Base-by-base conservation (phyloP, 176 grass and related monocot genomes). In the Zizania latifolia region DNA sequence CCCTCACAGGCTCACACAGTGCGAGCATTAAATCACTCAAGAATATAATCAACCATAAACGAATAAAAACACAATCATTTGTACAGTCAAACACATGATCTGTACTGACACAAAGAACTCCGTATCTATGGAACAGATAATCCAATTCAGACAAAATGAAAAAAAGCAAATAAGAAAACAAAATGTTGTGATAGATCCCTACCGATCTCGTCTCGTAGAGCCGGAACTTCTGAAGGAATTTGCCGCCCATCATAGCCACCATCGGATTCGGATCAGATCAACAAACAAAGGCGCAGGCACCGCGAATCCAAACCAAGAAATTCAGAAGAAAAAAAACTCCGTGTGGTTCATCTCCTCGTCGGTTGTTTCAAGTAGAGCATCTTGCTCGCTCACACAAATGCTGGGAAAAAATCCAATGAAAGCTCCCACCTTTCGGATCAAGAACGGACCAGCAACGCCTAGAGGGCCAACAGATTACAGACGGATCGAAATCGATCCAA, bases 201-300 rank as follows among this genome's bases (percentile, higher is more conserved):
- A 99, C 96, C 87, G 89, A 94, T 90, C 77, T 86, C 60, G 96
- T 99, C 67, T 99, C 96, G 64, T 95, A 99, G 59, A 99, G 92
- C 77, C 81, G 75, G 68, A 99, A 99, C 72, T 99, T 99, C 77
- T 99, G 87, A 27, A 99, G 89, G 63, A 86, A 82, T 72, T 78
- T 88, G 40, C 63, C 85, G 5, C 72, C 76, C 53, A 64, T 68
- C 84, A 82, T 77, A 61, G 76, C 86, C 81, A 79, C 86, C 86
- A 88, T 88, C 55, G 75, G 54, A 62, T 78, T 88, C 55, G 75
- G 54, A 62, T 78, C 68, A 88, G 86, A 87, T 87, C 68, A 38
- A 59, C 32, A 34, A 1, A 43, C 46, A 6, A 63, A 58, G 55
- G 64, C 53, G 39, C 28, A 15, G 29, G 37, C 51, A 28, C 54